A percentile compares a stretch with the other conserved stretches of the same genome.
Conservation (phyloP, 176 grass and related monocot genomes). For the Paspalum vaginatum region DNA sequence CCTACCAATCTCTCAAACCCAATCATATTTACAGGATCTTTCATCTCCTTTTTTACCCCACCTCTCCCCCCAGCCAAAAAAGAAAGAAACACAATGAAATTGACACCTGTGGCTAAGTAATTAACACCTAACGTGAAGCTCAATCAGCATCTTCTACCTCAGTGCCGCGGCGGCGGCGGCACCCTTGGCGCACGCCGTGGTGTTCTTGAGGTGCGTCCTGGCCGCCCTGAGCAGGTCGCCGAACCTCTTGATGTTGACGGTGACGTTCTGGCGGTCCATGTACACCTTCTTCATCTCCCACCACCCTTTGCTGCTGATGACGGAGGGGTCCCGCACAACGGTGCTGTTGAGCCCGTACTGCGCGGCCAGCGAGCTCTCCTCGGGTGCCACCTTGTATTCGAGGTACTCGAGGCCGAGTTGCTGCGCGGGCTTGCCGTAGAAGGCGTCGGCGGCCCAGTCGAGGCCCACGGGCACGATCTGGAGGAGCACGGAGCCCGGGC, state of each 20-base stretch:
- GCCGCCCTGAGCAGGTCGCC: slow-evolving; percentile 62
- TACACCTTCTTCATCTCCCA: slow-evolving; percentile 98
- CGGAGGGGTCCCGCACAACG: slow-evolving; percentile 61
- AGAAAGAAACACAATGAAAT: slow-evolving; percentile 7
- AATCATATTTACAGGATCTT: slow-evolving; percentile 75
- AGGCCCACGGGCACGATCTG: slow-evolving; percentile 92
- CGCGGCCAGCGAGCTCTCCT: slow-evolving; percentile 87
- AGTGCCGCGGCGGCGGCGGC: background rate
- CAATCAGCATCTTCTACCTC: slow-evolving; percentile 50
- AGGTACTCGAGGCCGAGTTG: slow-evolving; percentile 77
- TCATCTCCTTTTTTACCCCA: slow-evolving; percentile 39
- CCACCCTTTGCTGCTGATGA: slow-evolving; percentile 83
- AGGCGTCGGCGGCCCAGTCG: slow-evolving; percentile 87
- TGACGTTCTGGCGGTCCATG: slow-evolving; percentile 94
- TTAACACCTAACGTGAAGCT: slow-evolving; percentile 45
- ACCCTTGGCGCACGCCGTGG: slow-evolving; percentile 36
- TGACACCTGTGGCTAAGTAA: slow-evolving; percentile 47
- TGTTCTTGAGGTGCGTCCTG: slow-evolving; percentile 46
- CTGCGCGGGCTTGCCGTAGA: slow-evolving; percentile 88
- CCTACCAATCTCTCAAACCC: slow-evolving; percentile 33
- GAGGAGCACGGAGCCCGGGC: slow-evolving; percentile 65
- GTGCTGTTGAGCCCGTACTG: slow-evolving; percentile 72
- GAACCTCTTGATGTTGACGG: slow-evolving; percentile 77
- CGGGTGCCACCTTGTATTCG: slow-evolving; percentile 74
- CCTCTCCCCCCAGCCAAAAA: slow-evolving; percentile 30